These are phyloP conservation scores for Nicotiana obtusifolia DNA, from an alignment of 257 asterid species.

Conservation along the genomic window DNA sequence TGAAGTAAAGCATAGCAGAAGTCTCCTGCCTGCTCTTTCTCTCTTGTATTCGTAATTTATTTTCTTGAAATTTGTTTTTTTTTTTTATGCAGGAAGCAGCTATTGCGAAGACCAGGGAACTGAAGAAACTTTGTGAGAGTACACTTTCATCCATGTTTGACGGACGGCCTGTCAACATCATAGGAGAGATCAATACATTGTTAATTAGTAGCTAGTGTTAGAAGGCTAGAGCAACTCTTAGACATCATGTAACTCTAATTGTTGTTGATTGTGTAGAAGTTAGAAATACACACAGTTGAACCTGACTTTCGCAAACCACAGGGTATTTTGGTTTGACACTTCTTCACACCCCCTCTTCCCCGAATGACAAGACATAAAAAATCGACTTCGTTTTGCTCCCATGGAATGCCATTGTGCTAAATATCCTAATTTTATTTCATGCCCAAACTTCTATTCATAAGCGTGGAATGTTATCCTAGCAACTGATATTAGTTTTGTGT, in stretches of 20 bases:
- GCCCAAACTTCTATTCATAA: neutral
- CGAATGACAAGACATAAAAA: neutral
- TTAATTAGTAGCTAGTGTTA: constrained; percentile 40
- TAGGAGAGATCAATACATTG: constrained; percentile 79
- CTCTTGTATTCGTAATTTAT: neutral
- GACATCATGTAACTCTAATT: neutral
- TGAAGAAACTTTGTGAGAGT: constrained; percentile 71
- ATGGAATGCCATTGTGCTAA: neutral
- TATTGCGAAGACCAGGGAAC: constrained; percentile 57
- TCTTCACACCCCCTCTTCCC: no score
- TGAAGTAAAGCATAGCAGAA: neutral
- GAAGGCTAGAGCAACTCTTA: neutral
- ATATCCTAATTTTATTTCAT: neutral
- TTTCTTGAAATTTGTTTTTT: neutral
- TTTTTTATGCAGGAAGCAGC: constrained; percentile 61
- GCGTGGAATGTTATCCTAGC: neutral
- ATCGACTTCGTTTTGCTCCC: neutral
- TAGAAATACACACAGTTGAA: neutral
- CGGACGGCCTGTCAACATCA: constrained; percentile 78
- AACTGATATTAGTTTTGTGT: neutral
- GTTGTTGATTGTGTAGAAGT: neutral
- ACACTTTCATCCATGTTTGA: constrained; percentile 71
- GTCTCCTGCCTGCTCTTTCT: neutral
- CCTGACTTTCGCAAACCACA: neutral
- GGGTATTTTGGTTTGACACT: no score